Evolutionary conservation across 352 stramenopile genomes (phyloP), one percentile per base, ranked within the genome.

Genomic region (Pythium periplocum): DNA sequence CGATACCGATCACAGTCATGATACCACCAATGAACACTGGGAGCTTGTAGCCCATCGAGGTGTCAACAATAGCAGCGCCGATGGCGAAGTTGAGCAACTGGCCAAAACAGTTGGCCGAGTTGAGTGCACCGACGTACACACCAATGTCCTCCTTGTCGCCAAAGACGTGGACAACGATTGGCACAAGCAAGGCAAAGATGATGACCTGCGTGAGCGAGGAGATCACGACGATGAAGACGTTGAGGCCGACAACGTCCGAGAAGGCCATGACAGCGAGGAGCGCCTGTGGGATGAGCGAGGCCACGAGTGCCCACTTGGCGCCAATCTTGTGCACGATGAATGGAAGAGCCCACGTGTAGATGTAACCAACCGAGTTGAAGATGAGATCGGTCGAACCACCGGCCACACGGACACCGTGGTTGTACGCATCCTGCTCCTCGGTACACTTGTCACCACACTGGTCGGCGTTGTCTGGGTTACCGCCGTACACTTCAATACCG

Each of bases 221-320:
- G 32, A 70, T 42, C 36, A 77, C 47, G 30, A 87, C 69, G 42
- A 85, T 75, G 36, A 66, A 26, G 17, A 86, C 65, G 51, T 85
- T 68, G 32, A 84, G 7, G 5, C 48, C 49, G 6, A 73, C 61
- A 37, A 69, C 30, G 48, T 77, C 75, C 4, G 59, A 68, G 56
- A 83, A 79, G 11, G 70, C 70, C 72, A 86, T 77, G 36, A 68
- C 49, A 55, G 86, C 77, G 5, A 87, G 51, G 30, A 84, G 41
- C 6, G 65, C 46, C 38, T 87, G 77, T 0, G 74, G 74, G 38
- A 86, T 67, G 41, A 69, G 67, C 12, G 67, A 62, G 6, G 68
- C 46, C 35, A 63, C 68, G 57, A 86, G 36, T 10, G 79, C 61
- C 63, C 65, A 71, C 37, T 71, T 68, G 6, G 63, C 66, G 2